phyloP scores from a whole-genome alignment of 495 filamentous ascomycete species.

The Cercophora newfieldiana region DNA sequence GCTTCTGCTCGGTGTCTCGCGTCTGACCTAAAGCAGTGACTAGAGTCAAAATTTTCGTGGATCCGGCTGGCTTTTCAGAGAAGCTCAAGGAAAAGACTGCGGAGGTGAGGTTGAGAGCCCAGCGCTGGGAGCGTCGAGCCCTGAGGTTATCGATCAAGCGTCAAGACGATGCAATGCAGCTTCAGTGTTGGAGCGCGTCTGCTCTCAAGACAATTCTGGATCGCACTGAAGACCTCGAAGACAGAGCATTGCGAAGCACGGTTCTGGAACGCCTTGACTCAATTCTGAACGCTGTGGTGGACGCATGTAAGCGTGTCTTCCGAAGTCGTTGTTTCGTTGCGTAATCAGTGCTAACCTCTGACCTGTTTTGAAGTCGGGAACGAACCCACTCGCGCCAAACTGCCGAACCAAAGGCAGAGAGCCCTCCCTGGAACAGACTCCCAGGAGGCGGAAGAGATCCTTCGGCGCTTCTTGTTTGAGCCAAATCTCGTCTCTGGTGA shows the following conservation, averaged over 20 bases:
- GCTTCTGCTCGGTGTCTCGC: not conserved
- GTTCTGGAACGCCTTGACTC: not conserved
- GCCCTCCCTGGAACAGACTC: too few relatives aligned
- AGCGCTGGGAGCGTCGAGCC: slow-evolving; percentile 14
- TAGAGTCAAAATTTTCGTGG: not conserved
- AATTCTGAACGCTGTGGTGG: not conserved
- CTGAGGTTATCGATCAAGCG: not conserved
- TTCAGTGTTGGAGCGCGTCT: not conserved
- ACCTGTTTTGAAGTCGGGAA: not conserved
- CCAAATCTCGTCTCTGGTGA: not conserved
- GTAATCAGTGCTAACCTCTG: too few relatives aligned
- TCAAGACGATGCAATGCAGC: not conserved
- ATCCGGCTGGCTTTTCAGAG: slow-evolving; percentile 17
- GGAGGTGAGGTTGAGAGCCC: slow-evolving; percentile 13
- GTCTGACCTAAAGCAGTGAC: slow-evolving; percentile 11
- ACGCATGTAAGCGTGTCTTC: not conserved
- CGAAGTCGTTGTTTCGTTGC: not conserved
- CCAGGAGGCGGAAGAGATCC: too few relatives aligned
- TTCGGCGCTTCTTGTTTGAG: too few relatives aligned
- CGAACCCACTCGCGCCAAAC: too few relatives aligned
- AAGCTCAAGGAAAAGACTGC: slow-evolving; percentile 13
- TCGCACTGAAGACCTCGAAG: not conserved
- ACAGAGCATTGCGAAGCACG: not conserved
- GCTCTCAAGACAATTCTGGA: not conserved
- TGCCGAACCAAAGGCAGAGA: too few relatives aligned